phyloP scores from a whole-genome alignment of 352 stramenopile genomes.

The Peronospora tabacina region DNA sequence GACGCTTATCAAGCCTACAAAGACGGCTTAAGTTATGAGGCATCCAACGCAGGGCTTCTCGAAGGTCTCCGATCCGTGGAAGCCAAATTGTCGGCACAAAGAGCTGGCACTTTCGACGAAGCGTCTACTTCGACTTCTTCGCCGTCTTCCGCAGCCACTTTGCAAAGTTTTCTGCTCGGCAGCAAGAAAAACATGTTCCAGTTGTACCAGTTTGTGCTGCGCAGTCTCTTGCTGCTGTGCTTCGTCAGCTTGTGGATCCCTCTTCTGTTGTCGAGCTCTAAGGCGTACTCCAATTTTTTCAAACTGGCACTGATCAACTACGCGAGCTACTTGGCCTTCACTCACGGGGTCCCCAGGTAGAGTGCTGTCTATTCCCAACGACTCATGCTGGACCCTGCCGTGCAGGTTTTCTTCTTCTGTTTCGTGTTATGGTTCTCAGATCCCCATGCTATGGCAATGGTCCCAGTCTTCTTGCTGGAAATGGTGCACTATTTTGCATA shows the following conservation, averaged over 20 bases:
- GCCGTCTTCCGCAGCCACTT: constrained; percentile 15
- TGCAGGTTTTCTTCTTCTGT: constrained; percentile 80
- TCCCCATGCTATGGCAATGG: constrained; percentile 65
- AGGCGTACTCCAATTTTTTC: constrained; percentile 71
- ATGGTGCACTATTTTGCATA: constrained; percentile 73
- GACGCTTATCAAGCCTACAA: constrained; percentile 77
- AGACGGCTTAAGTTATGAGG: constrained; percentile 57
- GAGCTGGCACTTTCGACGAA: background rate
- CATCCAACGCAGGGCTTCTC: constrained; percentile 53
- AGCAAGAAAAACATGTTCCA: constrained; percentile 67
- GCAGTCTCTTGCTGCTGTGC: constrained; percentile 48
- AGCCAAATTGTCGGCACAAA: constrained; percentile 34
- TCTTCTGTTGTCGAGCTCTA: constrained; percentile 30
- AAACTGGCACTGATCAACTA: constrained; percentile 77
- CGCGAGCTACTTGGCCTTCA: constrained; percentile 71
- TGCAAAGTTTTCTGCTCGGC: constrained; percentile 45
- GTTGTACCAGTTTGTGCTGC: constrained; percentile 60
- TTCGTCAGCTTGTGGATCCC: constrained; percentile 76
- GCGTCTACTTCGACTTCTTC: constrained; percentile 2
- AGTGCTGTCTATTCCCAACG: constrained; percentile 73
- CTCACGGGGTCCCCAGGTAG: constrained; percentile 63
- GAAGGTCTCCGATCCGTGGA: constrained; percentile 64
- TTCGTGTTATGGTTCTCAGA: constrained; percentile 79
- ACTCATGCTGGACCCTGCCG: constrained; percentile 70
- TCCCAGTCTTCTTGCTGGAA: constrained; percentile 75